Percentiles rank a stretch among this genome's conserved stretches.
These are phyloP conservation scores for Ceratocystis eucalypticola DNA, from an alignment of 2,329 filamentous ascomycete species.

Conservation along the genomic window DNA sequence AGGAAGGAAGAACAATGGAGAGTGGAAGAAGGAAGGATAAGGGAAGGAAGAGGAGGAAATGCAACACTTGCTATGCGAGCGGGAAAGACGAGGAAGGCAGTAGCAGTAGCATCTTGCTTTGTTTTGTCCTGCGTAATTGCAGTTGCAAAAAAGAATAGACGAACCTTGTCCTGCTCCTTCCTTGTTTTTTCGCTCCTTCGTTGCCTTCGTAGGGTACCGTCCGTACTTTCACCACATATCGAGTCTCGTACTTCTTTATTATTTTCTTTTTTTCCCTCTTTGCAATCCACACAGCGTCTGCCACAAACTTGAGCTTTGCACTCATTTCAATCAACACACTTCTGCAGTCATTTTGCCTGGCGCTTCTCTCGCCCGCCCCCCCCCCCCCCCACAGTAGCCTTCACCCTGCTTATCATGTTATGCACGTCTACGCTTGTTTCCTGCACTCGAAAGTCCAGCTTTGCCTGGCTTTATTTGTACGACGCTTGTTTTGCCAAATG, in stretches of 20 bases:
- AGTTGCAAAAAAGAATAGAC: neutral
- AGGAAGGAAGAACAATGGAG: neutral
- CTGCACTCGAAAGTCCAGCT: neutral
- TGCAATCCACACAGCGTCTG: too few species aligned
- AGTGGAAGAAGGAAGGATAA: neutral
- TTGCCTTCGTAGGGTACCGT: neutral
- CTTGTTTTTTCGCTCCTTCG: neutral
- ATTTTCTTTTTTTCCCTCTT: neutral
- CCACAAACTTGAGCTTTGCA: too few species aligned
- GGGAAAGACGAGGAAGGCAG: neutral
- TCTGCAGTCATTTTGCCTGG: too few species aligned
- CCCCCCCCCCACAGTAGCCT: neutral
- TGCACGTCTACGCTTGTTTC: neutral
- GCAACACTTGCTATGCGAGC: neutral
- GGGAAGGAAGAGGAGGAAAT: neutral
- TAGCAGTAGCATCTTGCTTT: neutral
- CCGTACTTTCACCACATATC: neutral
- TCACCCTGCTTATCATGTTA: neutral
- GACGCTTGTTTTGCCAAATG: neutral
- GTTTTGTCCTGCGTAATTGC: neutral
- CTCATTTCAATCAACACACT: too few species aligned
- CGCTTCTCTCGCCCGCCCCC: neutral
- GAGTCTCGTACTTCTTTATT: neutral
- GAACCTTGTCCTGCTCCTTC: neutral
- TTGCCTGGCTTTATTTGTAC: neutral